A percentile compares a stretch with the other conserved stretches of the same genome.
Conservation (phyloP, 2,329 filamentous ascomycete species). For the Aspergillus ustus region DNA sequence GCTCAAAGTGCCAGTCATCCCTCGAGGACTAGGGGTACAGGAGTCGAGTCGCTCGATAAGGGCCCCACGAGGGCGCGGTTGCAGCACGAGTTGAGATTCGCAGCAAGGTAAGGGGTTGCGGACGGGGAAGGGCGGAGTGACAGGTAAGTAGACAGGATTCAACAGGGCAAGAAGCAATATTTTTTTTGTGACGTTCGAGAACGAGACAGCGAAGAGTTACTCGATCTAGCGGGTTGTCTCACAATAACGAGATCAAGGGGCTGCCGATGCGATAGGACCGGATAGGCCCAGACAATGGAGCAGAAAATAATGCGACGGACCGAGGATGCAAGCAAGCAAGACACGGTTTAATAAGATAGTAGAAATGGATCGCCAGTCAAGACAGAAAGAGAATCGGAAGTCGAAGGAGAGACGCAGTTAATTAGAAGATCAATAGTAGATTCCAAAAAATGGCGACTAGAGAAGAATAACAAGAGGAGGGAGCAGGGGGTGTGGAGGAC, state of each 20-base stretch:
- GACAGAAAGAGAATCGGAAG: conserved; percentile 15
- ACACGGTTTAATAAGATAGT: conserved; percentile 21
- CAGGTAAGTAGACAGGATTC: conserved; percentile 13
- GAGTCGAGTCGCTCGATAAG: conserved; percentile 22
- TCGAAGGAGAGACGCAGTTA: conserved; percentile 17
- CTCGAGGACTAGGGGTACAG: conserved; percentile 30
- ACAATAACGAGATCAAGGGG: conserved; percentile 15
- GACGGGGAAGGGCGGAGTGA: conserved; percentile 19
- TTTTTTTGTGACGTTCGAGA: background rate
- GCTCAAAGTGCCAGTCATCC: conserved; percentile 48
- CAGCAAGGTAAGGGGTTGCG: conserved; percentile 22
- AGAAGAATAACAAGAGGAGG: conserved; percentile 16
- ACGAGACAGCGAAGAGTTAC: conserved; percentile 5
- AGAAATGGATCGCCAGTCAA: conserved; percentile 15
- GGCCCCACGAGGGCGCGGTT: conserved; percentile 15
- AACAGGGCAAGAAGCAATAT: conserved; percentile 3
- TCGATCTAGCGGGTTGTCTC: conserved; percentile 11
- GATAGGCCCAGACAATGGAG: conserved; percentile 14
- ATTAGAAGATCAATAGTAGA: conserved; percentile 19
- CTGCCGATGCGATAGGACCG: conserved; percentile 18
- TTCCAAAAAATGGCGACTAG: conserved; percentile 19
- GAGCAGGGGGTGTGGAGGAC: conserved; percentile 19
- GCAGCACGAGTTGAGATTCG: conserved; percentile 20
- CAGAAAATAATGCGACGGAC: conserved; percentile 26
- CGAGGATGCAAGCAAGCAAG: conserved; percentile 21